Percentiles rank a stretch among this genome's conserved stretches.
These are phyloP conservation scores for Calamus simplicifolius DNA, from an alignment of 176 grass and related monocot genomes.

Conservation along the genomic window DNA sequence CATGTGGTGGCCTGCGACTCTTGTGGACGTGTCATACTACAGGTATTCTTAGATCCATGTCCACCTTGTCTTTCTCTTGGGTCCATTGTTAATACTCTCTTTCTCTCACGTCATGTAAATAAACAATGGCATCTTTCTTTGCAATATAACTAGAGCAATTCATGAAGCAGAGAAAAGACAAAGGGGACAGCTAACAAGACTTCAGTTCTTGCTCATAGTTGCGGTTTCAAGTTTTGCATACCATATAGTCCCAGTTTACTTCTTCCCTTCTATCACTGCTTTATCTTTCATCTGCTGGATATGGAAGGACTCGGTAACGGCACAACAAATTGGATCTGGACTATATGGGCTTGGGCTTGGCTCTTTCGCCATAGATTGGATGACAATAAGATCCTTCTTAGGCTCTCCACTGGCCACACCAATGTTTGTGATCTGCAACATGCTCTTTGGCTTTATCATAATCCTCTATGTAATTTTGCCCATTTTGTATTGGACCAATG, in stretches of 20 bases:
- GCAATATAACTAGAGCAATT: slow-evolving; percentile 38
- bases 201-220: slow-evolving; percentile 74
- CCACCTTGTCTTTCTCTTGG: too few relatives aligned
- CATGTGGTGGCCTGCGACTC: slow-evolving; percentile 85
- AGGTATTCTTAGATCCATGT: slow-evolving; percentile 21
- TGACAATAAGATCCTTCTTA: slow-evolving; percentile 39
- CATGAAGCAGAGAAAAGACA: slow-evolving; percentile 66
- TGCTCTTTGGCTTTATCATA: slow-evolving; percentile 48
- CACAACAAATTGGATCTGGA: slow-evolving; percentile 69
- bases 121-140: neutral
- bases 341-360: slow-evolving; percentile 56
- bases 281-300: slow-evolving; percentile 45
- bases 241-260: slow-evolving; percentile 60
- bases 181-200: slow-evolving; percentile 40
- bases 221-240: slow-evolving; percentile 59
- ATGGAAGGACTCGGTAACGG: slow-evolving; percentile 47
- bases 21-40: slow-evolving; percentile 75
- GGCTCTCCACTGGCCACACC: slow-evolving; percentile 59
- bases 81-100: neutral
- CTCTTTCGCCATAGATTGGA: slow-evolving; percentile 64
- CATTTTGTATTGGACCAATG: slow-evolving; percentile 46
- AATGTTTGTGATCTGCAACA: slow-evolving; percentile 57
- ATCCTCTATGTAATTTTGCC: slow-evolving; percentile 51
- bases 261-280: slow-evolving; percentile 63
- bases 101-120: neutral